Base-by-base conservation (phyloP, 1,139 yeast genomes). In the Meyerozyma guilliermondii region DNA sequence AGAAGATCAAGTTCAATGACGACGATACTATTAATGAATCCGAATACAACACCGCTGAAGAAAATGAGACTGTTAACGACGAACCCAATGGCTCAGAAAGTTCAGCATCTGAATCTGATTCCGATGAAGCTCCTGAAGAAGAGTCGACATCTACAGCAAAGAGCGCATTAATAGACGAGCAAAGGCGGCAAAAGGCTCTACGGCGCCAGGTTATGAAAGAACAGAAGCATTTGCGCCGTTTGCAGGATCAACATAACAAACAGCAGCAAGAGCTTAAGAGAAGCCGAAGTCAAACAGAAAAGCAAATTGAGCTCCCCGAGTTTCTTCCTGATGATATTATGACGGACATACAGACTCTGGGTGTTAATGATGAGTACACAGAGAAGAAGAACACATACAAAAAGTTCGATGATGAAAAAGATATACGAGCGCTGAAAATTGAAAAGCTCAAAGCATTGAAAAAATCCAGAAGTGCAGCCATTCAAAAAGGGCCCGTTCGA, bases 401-500 rank as follows among this genome's bases (percentile, higher is more conserved):
- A 44, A 49, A 5, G 37, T 61, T 62, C 35, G 66, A 63, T 27
- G 66, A 60, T 38, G 50, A 60, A 35, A 61, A 55, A 51, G 54
- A 57, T 46, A 11, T 17, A 9, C 33, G 33, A n/a, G n/a, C 14
- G 58, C 59, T 66, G 39, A 66, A 68, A 49, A 63, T 68, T 49
- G 71, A 63, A 44, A 74, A 76, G 52, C 60, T 73, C 50, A 66
- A 66, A 38, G 63, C 66, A 38, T 59, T 75, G 27, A 76, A 71
- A 53, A 62, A 62, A 24, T 49, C 66, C 39, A 70, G 67, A 41
- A 66, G 64, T 29, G 53, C 60, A 3, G 58, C 68, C 6, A 56
- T 71, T 24, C 71, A 71, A 44, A 77, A 71, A 52, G 85, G 86
- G 0, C 82, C 83, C 4, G 82, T 80, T 27, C 70, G 63, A 50